These are phyloP conservation scores for Heteromeles arbutifolia DNA, from an alignment of 306 rosid genomes.

Conservation along the genomic window DNA sequence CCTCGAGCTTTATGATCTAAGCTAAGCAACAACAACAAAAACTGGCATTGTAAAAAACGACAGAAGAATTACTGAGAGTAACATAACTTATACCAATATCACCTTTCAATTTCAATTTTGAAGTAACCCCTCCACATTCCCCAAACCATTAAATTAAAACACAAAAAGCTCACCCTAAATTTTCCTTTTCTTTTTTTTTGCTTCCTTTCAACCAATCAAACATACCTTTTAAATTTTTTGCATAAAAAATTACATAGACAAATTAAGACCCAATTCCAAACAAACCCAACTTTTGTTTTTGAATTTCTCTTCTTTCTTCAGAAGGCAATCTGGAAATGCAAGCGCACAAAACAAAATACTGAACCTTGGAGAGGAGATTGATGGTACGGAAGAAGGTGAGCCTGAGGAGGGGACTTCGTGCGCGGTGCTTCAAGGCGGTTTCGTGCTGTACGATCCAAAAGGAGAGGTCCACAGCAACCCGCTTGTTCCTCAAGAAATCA, in stretches of 20 bases:
- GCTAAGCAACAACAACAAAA: slow-evolving; percentile 3
- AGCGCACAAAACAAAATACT: not conserved
- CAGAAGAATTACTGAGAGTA: not conserved
- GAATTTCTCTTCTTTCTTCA: not conserved
- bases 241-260: not conserved
- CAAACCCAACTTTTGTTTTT: not conserved
- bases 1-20: not conserved
- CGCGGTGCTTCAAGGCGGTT: slow-evolving; percentile 52
- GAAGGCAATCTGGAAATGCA: not conserved
- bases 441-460: slow-evolving; percentile 86
- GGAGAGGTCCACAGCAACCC: slow-evolving; percentile 89
- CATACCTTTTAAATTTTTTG: not conserved
- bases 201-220: not conserved
- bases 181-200: not conserved
- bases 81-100: not conserved
- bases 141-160: not conserved
- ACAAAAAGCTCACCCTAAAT: not conserved
- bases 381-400: slow-evolving; percentile 78
- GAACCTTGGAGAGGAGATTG: slow-evolving; percentile 77
- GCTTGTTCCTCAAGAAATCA: slow-evolving; percentile 89
- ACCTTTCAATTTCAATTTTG: not conserved
- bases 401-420: slow-evolving; percentile 62
- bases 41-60: not conserved
- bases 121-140: not conserved
- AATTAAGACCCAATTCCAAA: not conserved